These are phyloP conservation scores for Diplodia corticola DNA, from an alignment of 2,329 filamentous ascomycete genomes.

Conservation along the genomic window DNA sequence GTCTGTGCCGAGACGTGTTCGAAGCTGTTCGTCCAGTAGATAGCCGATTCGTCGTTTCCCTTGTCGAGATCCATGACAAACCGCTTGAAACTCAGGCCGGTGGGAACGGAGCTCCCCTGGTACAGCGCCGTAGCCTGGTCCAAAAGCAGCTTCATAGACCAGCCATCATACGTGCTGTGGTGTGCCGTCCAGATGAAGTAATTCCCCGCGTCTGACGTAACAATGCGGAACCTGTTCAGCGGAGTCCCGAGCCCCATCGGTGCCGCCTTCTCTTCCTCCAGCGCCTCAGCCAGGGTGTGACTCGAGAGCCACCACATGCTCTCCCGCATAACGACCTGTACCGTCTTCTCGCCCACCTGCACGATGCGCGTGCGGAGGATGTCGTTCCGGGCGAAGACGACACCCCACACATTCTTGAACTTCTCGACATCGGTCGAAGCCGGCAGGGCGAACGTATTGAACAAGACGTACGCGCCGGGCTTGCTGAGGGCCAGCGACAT, in stretches of 20 bases:
- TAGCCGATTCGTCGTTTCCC: conserved; percentile 27
- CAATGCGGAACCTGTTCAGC: conserved; percentile 25
- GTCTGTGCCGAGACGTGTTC: conserved; percentile 31
- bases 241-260: neutral
- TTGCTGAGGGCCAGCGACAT: conserved; percentile 56
- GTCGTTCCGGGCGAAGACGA: conserved; percentile 44
- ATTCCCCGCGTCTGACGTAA: conserved; percentile 26
- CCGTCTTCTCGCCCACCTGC: conserved; percentile 33
- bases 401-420: conserved; percentile 49
- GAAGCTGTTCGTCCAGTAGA: conserved; percentile 36
- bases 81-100: too few species aligned
- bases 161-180: conserved; percentile 45
- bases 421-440: conserved; percentile 33
- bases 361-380: conserved; percentile 51
- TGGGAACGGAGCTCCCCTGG: too few species aligned
- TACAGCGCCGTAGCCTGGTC: conserved; percentile 35
- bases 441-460: neutral
- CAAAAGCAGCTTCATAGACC: conserved; percentile 35
- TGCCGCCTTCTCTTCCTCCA: conserved; percentile 29
- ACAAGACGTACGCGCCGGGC: conserved; percentile 54
- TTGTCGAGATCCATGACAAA: conserved; percentile 29
- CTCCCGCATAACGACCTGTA: conserved; percentile 37
- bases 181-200: conserved; percentile 44
- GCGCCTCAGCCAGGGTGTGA: conserved; percentile 25
- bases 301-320: conserved; percentile 24